Evolutionary conservation across 106 monocot species (phyloP).

Genomic region (Ottelia alismoides): DNA sequence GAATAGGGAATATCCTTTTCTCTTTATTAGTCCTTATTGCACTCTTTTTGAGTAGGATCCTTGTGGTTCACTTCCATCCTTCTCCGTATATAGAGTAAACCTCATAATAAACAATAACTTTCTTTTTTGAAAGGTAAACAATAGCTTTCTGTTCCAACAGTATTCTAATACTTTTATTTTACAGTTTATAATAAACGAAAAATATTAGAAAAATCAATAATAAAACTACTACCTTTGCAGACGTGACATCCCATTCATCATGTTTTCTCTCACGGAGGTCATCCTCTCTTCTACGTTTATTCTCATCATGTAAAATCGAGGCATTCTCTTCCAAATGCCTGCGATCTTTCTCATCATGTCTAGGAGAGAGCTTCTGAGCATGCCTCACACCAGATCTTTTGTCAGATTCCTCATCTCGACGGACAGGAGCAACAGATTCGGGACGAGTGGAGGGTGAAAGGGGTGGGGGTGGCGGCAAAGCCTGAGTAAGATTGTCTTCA

Average conservation of each 20-base stretch:
- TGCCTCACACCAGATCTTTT: conserved; percentile 56
- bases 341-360: conserved; percentile 76
- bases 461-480: conserved; percentile 87
- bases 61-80: too few species aligned
- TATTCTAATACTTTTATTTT: too few species aligned
- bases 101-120: background rate
- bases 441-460: conserved; percentile 85
- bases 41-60: too few species aligned
- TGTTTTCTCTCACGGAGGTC: conserved; percentile 81
- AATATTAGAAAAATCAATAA: background rate
- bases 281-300: conserved; percentile 80
- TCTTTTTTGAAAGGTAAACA: too few species aligned
- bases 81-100: background rate
- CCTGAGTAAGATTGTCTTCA: conserved; percentile 74
- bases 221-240: conserved; percentile 47
- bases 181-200: background rate
- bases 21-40: too few species aligned
- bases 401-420: conserved; percentile 81
- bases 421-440: conserved; percentile 51
- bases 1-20: background rate
- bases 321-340: conserved; percentile 62
- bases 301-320: conserved; percentile 56
- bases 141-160: background rate
- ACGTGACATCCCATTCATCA: conserved; percentile 56
- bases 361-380: conserved; percentile 64